Base-by-base conservation (phyloP, 2,329 filamentous ascomycete genomes). In the Emericellopsis cladophorae region DNA sequence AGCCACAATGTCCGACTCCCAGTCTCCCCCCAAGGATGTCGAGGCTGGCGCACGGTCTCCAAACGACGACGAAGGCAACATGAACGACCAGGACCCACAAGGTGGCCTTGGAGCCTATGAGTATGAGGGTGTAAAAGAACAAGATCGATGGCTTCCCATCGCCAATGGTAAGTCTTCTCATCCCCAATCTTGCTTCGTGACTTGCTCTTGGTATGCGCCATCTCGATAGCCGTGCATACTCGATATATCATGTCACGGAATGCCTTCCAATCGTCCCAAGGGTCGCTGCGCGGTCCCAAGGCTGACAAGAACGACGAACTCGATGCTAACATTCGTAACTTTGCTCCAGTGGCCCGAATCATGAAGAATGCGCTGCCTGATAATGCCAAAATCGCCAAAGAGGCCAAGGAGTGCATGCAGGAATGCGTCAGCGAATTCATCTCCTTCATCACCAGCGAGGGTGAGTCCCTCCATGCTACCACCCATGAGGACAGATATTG, bases 351-450 rank as follows among this genome's bases (percentile, higher is more conserved):
- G 56, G 92, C 92, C 50, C 84, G 92, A 43, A 96, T 98, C 62
- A 98, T 98, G 92, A 98, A 98, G 65, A 84, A 88, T 54, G 92
- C 92, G 7, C 73, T 98, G 38, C 92, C 92, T 40, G 92, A 98
- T 50, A 98, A 98, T 58, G 92, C 92, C 51, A 98, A 98, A 67
- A 98, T 98, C 46, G 89, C 89, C 45, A 98, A 98, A 60, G 92
- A 98, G 60, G 92, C 92, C 42, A 98, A 98, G 64, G 92, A 98
- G 61, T 98, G 92, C 66, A 96, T 98, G 92, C 92, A 98, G 64
- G 92, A 98, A 64, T 98, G 92, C 58, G 92, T 98, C 44, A 95
- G 89, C 79, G 92, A 98, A 67, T 98, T 98, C 64, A 98, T 98
- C 69, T 95, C 87, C 7, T 98, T 98, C 72, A 96, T 98, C 59